A percentile compares a stretch with the other conserved stretches of the same genome.
Conservation (phyloP, 495 filamentous ascomycete species). For the Glutinoglossum americanum region DNA sequence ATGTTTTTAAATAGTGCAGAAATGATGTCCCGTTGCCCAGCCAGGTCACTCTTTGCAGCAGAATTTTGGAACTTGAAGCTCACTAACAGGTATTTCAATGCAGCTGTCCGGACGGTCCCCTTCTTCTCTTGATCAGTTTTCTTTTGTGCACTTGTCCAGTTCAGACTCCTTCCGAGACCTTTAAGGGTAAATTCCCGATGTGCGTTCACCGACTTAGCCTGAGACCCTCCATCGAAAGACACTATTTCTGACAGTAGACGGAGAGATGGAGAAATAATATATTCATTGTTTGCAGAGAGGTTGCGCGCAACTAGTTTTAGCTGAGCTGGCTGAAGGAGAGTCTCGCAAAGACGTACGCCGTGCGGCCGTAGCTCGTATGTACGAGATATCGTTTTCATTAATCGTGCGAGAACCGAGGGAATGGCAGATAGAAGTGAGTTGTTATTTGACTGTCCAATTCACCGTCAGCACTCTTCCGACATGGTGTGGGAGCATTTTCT, state of each 20-base stretch:
- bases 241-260: constrained; percentile 60
- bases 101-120: constrained; percentile 54
- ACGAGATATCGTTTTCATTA: constrained; percentile 49
- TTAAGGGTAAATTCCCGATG: constrained; percentile 52
- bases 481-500: background rate
- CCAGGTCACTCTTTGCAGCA: constrained; percentile 48
- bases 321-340: constrained; percentile 49
- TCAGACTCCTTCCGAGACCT: constrained; percentile 40
- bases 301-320: constrained; percentile 49
- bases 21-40: constrained; percentile 49
- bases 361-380: constrained; percentile 47
- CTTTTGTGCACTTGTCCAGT: constrained; percentile 23
- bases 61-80: constrained; percentile 48
- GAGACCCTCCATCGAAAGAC: constrained; percentile 58
- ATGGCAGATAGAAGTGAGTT: constrained; percentile 55
- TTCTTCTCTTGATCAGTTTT: constrained; percentile 27
- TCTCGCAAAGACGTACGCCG: constrained; percentile 49
- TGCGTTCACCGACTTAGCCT: constrained; percentile 47
- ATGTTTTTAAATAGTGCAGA: constrained; percentile 46
- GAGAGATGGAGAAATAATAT: constrained; percentile 64
- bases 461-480: background rate
- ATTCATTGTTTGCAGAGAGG: constrained; percentile 53
- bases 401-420: constrained; percentile 50
- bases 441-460: constrained; percentile 24
- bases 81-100: constrained; percentile 51